Conservation (phyloP, 1,284 basidiomycete species). For the Takashimella tepidaria region DNA sequence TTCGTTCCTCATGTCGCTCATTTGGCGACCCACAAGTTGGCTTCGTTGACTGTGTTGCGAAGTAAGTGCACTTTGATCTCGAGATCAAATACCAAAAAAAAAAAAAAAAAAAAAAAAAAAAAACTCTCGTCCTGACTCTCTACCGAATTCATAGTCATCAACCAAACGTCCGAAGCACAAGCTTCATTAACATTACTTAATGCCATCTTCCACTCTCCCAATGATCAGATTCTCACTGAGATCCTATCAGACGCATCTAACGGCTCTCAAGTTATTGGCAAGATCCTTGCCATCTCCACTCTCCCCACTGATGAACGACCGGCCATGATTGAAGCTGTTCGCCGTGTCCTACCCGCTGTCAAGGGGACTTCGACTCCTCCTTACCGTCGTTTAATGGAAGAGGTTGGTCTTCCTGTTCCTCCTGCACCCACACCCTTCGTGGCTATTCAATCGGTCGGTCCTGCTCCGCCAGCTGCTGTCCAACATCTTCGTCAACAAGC, state of each 20-base stretch:
- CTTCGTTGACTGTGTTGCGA: slow-evolving; percentile 85
- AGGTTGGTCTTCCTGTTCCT: slow-evolving; percentile 84
- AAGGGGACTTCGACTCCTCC: slow-evolving; percentile 86
- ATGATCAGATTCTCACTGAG: slow-evolving; percentile 84
- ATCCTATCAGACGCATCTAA: slow-evolving; percentile 92
- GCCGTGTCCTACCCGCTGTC: slow-evolving; percentile 77
- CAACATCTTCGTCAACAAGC: slow-evolving; percentile 6
- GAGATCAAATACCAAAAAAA: too few species aligned
- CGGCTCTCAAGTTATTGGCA: slow-evolving; percentile 87
- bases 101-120: too few species aligned
- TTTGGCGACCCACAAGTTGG: slow-evolving; percentile 95
- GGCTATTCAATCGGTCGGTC: not conserved
- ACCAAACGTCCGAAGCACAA: slow-evolving; percentile 81
- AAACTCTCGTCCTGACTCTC: not conserved
- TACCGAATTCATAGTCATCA: slow-evolving; percentile 55
- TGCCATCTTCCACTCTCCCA: slow-evolving; percentile 75
- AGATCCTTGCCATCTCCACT: slow-evolving; percentile 80
- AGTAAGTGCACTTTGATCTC: slow-evolving; percentile 40
- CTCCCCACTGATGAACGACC: slow-evolving; percentile 66
- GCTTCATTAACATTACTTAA: slow-evolving; percentile 70
- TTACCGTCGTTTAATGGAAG: slow-evolving; percentile 88
- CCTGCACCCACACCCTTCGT: slow-evolving; percentile 10
- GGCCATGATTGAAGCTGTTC: slow-evolving; percentile 73
- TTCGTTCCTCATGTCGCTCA: slow-evolving; percentile 94
- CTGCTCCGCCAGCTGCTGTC: not conserved